A percentile compares a stretch with the other conserved stretches of the same genome.
Evolutionary conservation across 2,329 filamentous ascomycete genomes (phyloP).

Genomic region (Zasmidium angulare): DNA sequence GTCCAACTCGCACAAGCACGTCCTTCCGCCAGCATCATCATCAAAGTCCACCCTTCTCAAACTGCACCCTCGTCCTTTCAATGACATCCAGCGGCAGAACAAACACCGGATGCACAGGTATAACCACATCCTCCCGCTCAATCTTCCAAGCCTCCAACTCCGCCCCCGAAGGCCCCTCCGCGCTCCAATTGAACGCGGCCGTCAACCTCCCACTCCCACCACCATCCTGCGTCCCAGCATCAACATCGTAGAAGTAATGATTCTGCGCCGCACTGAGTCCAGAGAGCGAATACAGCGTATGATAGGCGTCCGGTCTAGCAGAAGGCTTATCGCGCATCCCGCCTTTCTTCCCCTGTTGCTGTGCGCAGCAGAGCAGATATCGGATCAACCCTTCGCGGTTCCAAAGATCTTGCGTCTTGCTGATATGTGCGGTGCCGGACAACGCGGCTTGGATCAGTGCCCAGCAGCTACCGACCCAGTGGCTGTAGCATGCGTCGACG

Average conservation of each 20-base stretch:
- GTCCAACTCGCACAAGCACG: no score
- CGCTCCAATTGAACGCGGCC: constrained; percentile 47
- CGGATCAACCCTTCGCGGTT: constrained; percentile 80
- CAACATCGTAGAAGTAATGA: constrained; percentile 47
- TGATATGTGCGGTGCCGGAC: constrained; percentile 48
- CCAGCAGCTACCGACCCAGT: constrained; percentile 97
- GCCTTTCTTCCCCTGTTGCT: constrained; percentile 66
- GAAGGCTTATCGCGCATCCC: constrained; percentile 92
- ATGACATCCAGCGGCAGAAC: constrained; percentile 73
- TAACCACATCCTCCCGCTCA: constrained; percentile 68
- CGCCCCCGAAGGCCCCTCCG: constrained; percentile 47
- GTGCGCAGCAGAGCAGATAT: constrained; percentile 88
- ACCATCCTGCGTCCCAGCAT: constrained; percentile 14
- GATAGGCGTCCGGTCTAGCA: constrained; percentile 86
- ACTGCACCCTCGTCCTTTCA: constrained; percentile 41
- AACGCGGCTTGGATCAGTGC: constrained; percentile 80
- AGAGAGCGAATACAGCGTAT: constrained; percentile 87
- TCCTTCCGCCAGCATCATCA: no score
- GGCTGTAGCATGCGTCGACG: constrained; percentile 96
- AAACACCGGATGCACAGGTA: constrained; percentile 77
- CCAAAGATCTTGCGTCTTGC: constrained; percentile 55
- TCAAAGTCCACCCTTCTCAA: constrained; percentile 23
- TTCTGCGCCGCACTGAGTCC: constrained; percentile 83
- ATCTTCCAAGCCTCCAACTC: constrained; percentile 60
- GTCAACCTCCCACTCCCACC: constrained; percentile 29